Evolutionary conservation across 1,284 basidiomycete genomes (phyloP), one percentile per base, ranked within the genome.

Genomic region (Irpex sp.): DNA sequence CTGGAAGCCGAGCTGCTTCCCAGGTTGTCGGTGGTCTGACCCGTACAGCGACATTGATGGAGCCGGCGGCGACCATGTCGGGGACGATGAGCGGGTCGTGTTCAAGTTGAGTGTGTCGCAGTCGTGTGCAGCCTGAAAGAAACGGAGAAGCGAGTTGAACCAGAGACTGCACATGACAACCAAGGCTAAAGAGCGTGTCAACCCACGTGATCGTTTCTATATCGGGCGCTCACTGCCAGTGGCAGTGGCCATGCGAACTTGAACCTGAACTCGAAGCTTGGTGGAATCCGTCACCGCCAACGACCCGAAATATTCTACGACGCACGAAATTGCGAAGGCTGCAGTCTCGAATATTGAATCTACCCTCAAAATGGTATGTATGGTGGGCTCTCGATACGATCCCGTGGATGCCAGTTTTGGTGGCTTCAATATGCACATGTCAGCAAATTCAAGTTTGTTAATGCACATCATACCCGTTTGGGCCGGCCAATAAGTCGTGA

Each of bases 41-140:
- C 65, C 95, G 93, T 57, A 98, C 95, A 73, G 90, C 91, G 59
- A 94, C 92, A 57, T 87, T 89, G 68, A 94, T 94, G 68, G 91
- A 91, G 71, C 90, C 91, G 66, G 90, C 86, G 72, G 87, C 84
- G 70, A 89, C 88, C 91, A 93, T 92, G 45, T 60, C 48, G 59
- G 45, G 47, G 55, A 42, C 55, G 45, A 37, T 18, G 21, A 28
- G 48, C 21, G 55, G 45, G 55, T 28, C 19, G 28, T 33, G 58
- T 39, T 12, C 23, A 33, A 53, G 36, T 8, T 53, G 35, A 2
- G 36, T 45, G 33, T 33, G 56, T 53, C 36, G 18, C 56, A 23
- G 42, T 45, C 56, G 56, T 33, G 55, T 51, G 59, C 42, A 56
- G 23, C 19, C 37, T 56, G 55, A 56, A 60, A 18, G 59, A n/a